These are phyloP conservation scores for Tulasnella sp. DNA, from an alignment of 768 basidiomycete genomes.

Conservation along the genomic window DNA sequence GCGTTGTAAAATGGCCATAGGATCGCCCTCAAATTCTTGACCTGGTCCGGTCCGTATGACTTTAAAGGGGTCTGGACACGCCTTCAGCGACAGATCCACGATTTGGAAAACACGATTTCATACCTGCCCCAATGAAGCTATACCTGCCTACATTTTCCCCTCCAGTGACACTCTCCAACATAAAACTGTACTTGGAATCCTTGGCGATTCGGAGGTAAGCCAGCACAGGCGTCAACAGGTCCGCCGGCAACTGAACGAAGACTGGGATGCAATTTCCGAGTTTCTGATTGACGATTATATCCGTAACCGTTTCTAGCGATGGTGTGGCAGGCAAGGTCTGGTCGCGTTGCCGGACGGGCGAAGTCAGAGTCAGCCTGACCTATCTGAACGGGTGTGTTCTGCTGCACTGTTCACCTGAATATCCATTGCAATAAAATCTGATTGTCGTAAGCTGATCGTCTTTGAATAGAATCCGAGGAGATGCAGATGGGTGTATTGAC, in stretches of 20 bases:
- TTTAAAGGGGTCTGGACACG: constrained; percentile 77
- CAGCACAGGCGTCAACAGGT: constrained; percentile 94
- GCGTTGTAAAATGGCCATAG: constrained; percentile 74
- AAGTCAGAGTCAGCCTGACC: not conserved
- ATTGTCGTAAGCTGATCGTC: not conserved
- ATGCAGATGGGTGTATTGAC: not conserved
- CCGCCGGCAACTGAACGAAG: constrained; percentile 88
- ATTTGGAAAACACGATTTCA: constrained; percentile 30
- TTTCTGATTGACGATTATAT: constrained; percentile 73
- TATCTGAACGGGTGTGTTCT: not conserved
- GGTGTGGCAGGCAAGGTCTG: constrained; percentile 56
- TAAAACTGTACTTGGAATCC: constrained; percentile 89
- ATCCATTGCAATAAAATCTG: constrained; percentile 9
- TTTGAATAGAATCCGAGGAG: not conserved
- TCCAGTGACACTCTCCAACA: constrained; percentile 86
- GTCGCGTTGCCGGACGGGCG: not conserved
- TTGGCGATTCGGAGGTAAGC: constrained; percentile 92
- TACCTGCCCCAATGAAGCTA: constrained; percentile 94
- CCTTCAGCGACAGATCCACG: not conserved
- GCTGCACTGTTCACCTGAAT: constrained; percentile 11
- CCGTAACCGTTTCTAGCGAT: constrained; percentile 64
- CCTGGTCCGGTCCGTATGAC: constrained; percentile 82
- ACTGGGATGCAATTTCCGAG: constrained; percentile 90
- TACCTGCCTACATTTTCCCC: constrained; percentile 91
- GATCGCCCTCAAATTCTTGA: constrained; percentile 82